Evolutionary conservation across 495 filamentous ascomycete species (phyloP), one percentile per base, ranked within the genome.

Genomic region (Talaromyces stipitatus): DNA sequence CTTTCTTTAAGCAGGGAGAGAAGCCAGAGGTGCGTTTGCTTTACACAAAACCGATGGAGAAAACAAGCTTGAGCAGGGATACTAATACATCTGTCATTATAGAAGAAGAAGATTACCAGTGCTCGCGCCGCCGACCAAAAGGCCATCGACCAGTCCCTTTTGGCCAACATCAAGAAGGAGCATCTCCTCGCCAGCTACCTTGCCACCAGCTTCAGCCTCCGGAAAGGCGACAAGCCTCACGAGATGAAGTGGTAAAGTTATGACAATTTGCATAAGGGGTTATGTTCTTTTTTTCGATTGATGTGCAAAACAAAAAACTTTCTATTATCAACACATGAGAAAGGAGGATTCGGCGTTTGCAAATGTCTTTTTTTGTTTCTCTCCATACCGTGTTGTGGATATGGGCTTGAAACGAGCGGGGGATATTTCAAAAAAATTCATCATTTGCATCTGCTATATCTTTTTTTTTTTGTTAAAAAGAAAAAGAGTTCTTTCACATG

Each of bases 1-100:
- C 82, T 64, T 97, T 99, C 85, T 97, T 97, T 84, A 89, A 91
- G 80, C 90, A 96, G 80, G 92, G 91, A 69, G 90, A 96, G 84
- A 95, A 94, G 83, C 79, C 87, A 66, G 82, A 97, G 91, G 92
- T 97, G 81, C 64, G 88, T 81, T 61, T 24, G 36, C 1, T 4
- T 12, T 46, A 12, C 30, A 14, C 55, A 26, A 23, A 51, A 55
- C 46, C 57, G 30, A 27, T 7, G 48, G 27, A 22, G 30, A 36
- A 60, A 57, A 6, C 16, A 45, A 43, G 2, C 30, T 24, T n/a
- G 1, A 14, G 58, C 27, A 32, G 51, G 58, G 28, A 62, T 52
- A 27, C 41, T 16, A 16, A 45, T 50, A 7, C 16, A 10, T 41
- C 32, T 56, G 12, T 26, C 6, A 33, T 12, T 76, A 80, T 72